Evolutionary conservation across 495 filamentous ascomycete genomes (phyloP).

Genomic region (Choiromyces venosus): DNA sequence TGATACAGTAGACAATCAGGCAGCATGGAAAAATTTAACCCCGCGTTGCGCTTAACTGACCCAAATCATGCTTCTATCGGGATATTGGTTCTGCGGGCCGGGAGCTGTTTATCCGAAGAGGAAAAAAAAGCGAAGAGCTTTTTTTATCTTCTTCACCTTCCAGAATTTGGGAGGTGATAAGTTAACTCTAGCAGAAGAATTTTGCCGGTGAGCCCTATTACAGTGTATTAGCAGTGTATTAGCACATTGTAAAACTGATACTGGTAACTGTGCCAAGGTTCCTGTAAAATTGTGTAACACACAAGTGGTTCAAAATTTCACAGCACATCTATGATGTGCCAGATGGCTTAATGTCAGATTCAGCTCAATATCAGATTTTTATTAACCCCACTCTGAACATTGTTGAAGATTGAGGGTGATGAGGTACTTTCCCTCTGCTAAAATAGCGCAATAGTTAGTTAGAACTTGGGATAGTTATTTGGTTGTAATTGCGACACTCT

Average conservation of each 20-base stretch:
- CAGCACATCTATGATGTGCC: no score
- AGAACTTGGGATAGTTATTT: no score
- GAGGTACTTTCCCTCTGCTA: no score
- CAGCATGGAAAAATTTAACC: slow-evolving; percentile 33
- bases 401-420: no score
- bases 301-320: no score
- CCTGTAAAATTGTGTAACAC: no score
- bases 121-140: not conserved
- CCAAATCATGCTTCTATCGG: slow-evolving; percentile 25
- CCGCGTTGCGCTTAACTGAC: slow-evolving; percentile 30
- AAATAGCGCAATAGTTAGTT: no score
- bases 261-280: no score
- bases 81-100: slow-evolving; percentile 31
- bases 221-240: not conserved
- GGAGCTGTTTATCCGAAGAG: slow-evolving; percentile 4
- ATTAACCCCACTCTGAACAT: no score
- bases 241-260: not conserved
- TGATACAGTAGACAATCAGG: not conserved
- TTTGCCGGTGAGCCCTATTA: not conserved
- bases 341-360: not conserved
- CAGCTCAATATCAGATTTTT: no score
- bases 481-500: no score
- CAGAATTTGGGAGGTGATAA: not conserved
- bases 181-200: not conserved
- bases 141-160: not conserved